Evolutionary conservation across 129 eudicot species (phyloP), one percentile per base, ranked within the genome.

Genomic region (Pseudognaphalium luteoalbum): DNA sequence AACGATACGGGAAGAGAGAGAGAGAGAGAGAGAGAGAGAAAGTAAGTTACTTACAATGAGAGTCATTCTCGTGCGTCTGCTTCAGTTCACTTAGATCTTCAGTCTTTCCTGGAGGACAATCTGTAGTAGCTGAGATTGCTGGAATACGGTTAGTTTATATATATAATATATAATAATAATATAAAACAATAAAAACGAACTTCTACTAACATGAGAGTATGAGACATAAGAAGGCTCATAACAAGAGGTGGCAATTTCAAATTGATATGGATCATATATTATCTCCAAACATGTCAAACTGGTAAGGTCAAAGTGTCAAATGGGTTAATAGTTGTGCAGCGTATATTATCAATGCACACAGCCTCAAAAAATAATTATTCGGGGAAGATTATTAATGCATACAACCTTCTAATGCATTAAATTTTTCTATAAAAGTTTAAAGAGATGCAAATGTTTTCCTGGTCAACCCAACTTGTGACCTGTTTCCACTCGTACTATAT

Each of bases 101-200:
- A 54, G 65, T 59, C 77, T 75, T 76, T 76, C 37, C 83, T 16
- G 83, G 78, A 70, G 85, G 73, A 51, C 80, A 60, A 50, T 75
- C 85, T 70, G 83, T 59, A 70, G 58, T 77, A 29, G 60, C 92
- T 84, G 87, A 72, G 35, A 73, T 81, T 57, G 57, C 8, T 28
- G 73, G 9, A 52, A 37, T 51, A 37, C 14, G 42, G 42, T 63
- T 37, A 59, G 71, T 50, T 66, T 9, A 11, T 16, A 61, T 15
- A 17, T 28, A 73, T 22, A 25, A 25, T 25, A 25, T 25, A 25
- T 25, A 25, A 74, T 34, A 58, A 1, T 58, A 2, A 25, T 62
- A 3, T 3, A 0, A 39, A 73, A 67, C 52, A 5, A 28, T 16
- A 28, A 35, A 21, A 65, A 76, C 39, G 29, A 76, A 76, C 66